Evolutionary conservation across 192 early-diverging fungal genomes (phyloP), one percentile per base, ranked within the genome.

Genomic region (Backusella westeae): DNA sequence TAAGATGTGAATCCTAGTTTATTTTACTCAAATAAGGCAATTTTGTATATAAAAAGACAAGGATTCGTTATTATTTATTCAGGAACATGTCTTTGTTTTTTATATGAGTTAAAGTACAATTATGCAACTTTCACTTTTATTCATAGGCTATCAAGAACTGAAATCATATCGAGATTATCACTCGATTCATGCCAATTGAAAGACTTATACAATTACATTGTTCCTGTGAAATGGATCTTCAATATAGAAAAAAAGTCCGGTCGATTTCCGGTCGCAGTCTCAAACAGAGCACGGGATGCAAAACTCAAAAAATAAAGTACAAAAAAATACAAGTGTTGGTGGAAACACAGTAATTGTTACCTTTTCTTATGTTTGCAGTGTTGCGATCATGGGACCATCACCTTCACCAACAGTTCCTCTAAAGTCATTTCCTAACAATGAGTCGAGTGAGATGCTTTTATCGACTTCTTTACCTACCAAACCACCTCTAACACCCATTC

Each of bases 321-420:
- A 17, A 17, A 44, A 44, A 44, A 44, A 39, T 39, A 39, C 38
- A 39, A 39, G 38, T 39, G 49, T 21, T 32, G 19, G 49, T n/a
- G n/a, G 53, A 56, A 26, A 21, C 53, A 56, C 53, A 56, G 53
- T 56, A 56, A 56, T 56, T 56, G 53, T 8, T 56, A 23, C 53
- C 10, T 56, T 56, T 21, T 39, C 21, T 21, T 56, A 21, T 21
- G 19, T 56, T 21, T n/a, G 53, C 53, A 21, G 19, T 56, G 21
- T n/a, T 21, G 53, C 53, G 53, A 56, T 56, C 53, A 71, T 71
- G 69, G 41, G 69, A 44, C 69, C 69, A 42, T 71, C 69, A 71
- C 69, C 69, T 71, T 41, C 69, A 71, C 36, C 26, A 71, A 32
- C 41, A 71, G 69, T 71, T 41, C 69, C 69, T 15, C 34, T 39